These are phyloP conservation scores for Solioccasus polychromus DNA, from an alignment of 768 basidiomycete species.

Conservation along the genomic window DNA sequence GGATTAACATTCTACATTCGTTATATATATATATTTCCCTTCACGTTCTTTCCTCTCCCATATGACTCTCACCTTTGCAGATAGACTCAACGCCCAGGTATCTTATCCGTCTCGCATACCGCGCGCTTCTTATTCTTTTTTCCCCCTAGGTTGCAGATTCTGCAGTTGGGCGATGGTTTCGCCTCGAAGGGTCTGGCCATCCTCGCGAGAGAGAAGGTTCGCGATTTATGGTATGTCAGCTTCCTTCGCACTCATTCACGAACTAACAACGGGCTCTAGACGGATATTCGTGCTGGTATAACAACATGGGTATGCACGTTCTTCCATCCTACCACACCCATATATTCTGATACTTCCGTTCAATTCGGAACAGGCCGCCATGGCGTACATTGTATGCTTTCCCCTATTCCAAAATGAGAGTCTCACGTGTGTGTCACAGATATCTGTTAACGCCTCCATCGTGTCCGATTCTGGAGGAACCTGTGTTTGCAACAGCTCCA, in stretches of 20 bases:
- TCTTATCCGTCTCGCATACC: neutral
- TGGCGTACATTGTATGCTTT: conserved; percentile 74
- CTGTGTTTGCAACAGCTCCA: conserved; percentile 65
- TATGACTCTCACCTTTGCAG: conserved; percentile 39
- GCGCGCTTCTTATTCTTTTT: conserved; percentile 1
- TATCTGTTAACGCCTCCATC: conserved; percentile 84
- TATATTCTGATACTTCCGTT: conserved; percentile 2
- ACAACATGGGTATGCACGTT: conserved; percentile 71
- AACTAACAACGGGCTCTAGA: conserved; percentile 38
- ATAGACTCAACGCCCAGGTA: conserved; percentile 43
- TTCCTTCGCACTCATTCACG: neutral
- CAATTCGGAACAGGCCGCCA: conserved; percentile 51
- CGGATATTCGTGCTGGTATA: conserved; percentile 73
- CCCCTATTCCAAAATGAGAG: neutral
- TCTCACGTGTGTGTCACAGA: conserved; percentile 37
- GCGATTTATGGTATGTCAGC: conserved; percentile 46
- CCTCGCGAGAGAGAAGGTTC: conserved; percentile 61
- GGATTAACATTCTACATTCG: conserved; percentile 9
- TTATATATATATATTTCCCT: conserved; percentile 21
- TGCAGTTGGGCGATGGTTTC: conserved; percentile 61
- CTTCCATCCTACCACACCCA: neutral
- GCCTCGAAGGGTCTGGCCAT: conserved; percentile 69
- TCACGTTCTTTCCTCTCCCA: conserved; percentile 19
- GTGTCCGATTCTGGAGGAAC: conserved; percentile 76
- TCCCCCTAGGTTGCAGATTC: conserved; percentile 38